Evolutionary conservation across 257 asterid genomes (phyloP), one percentile per base, ranked within the genome.

Genomic region (Cynanchum wilfordii): DNA sequence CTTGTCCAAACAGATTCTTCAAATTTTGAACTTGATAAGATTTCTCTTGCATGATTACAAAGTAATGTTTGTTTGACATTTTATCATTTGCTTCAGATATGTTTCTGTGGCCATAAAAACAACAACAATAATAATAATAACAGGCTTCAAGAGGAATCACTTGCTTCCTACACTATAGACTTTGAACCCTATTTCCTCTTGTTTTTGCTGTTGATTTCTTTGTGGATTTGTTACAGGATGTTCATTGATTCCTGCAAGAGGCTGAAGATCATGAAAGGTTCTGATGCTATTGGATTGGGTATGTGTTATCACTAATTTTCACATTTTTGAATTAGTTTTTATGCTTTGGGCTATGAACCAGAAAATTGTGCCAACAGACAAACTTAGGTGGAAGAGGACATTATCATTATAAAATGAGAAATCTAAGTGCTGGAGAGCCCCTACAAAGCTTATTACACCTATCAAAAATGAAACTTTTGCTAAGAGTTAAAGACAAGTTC

Each of bases 201-300:
- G 7, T 13, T 63, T 62, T 36, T 19, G n/a, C 44, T 62, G 20
- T 68, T 25, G 19, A 25, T 25, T 68, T 59, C 44, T 54, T 7
- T 17, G 15, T 75, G 44, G 30, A 8, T 24, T 12, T 69, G 24
- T 45, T 0, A 9, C 50, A 76, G 79, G 65, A 76, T 76, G 75
- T 76, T 76, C 50, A 76, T 76, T 38, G 75, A 76, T 44, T 76
- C 79, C 36, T 76, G 79, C 75, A 76, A 76, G 79, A 76, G 75
- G 69, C 73, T 76, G 66, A 69, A 76, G 64, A 76, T 76, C 54
- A 69, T 76, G 71, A 76, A 76, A 62, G 75, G 79, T 25, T 76
- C 75, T 60, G 79, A 76, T 76, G 79, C 79, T 51, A 76, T 76
- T 69, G 79, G 79, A 25, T 36, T 76, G 38, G 79, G 79, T 76